Conservation (phyloP, 495 filamentous ascomycete species). For the Peziza echinospora region DNA sequence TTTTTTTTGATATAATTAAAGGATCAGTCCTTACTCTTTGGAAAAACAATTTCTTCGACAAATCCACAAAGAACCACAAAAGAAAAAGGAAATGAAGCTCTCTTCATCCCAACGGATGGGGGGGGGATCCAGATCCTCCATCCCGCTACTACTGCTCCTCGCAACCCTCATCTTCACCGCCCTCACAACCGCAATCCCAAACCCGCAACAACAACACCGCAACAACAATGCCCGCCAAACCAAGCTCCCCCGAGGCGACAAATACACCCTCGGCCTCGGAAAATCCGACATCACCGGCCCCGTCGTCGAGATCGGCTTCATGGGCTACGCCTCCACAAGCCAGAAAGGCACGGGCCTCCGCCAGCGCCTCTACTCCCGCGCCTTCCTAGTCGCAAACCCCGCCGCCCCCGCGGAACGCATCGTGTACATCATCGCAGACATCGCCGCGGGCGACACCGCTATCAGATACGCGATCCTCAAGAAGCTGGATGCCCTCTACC, state of each 20-base stretch:
- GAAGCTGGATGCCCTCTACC: constrained; percentile 48
- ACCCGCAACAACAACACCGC: too few species aligned
- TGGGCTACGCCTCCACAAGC: constrained; percentile 77
- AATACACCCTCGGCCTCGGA: constrained; percentile 71
- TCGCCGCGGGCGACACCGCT: constrained; percentile 77
- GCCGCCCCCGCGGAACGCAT: constrained; percentile 48
- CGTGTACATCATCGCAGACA: constrained; percentile 74
- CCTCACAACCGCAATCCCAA: too few species aligned
- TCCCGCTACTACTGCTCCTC: too few species aligned
- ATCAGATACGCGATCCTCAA: constrained; percentile 67
- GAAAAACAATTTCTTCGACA: too few species aligned
- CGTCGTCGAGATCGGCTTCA: constrained; percentile 76
- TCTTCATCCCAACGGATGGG: too few species aligned
- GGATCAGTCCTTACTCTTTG: too few species aligned
- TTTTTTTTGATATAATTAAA: too few species aligned
- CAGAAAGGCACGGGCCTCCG: constrained; percentile 75
- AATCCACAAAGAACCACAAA: too few species aligned
- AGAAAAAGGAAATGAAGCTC: too few species aligned
- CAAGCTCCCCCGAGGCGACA: constrained; percentile 24
- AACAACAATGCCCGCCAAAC: too few species aligned
- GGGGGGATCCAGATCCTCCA: too few species aligned
- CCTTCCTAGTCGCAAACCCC: constrained; percentile 66
- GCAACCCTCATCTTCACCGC: too few species aligned
- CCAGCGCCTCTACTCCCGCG: constrained; percentile 71
- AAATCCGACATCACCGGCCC: constrained; percentile 92